Percentiles rank a stretch among this genome's conserved stretches.
Conservation (phyloP, 352 stramenopile species). For the Pythium biforme region DNA sequence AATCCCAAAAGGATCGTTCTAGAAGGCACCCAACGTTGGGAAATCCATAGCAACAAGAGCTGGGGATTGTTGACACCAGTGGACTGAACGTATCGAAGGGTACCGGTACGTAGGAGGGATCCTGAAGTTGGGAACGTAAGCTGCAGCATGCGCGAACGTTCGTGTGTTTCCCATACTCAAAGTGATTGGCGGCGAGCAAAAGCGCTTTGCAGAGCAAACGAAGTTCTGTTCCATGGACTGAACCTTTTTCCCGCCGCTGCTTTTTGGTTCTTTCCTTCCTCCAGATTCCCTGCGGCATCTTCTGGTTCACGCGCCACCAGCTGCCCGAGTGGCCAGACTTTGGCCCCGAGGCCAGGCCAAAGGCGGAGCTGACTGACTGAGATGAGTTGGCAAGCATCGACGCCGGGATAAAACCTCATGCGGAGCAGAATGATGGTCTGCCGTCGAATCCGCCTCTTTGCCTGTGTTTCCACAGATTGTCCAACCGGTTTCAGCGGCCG, state of each 20-base stretch:
- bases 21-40: neutral
- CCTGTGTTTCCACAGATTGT: neutral
- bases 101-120: neutral
- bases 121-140: neutral
- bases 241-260: slow-evolving; percentile 17
- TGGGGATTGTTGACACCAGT: no score
- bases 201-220: neutral
- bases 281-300: slow-evolving; percentile 20
- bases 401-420: slow-evolving; percentile 27
- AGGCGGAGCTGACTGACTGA: slow-evolving; percentile 16
- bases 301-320: slow-evolving; percentile 5
- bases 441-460: neutral
- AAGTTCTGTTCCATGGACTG: slow-evolving; percentile 7
- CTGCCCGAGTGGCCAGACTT: slow-evolving; percentile 8
- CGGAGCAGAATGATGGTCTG: slow-evolving; percentile 18
- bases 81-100: no score
- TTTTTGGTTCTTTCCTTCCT: neutral
- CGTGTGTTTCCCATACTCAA: no score
- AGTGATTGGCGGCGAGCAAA: slow-evolving; percentile 3
- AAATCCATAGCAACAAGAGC: no score
- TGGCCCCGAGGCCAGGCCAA: slow-evolving; percentile 7
- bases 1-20: neutral
- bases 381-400: slow-evolving; percentile 13
- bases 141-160: no score
- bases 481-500: slow-evolving; percentile 6